These are phyloP conservation scores for Xylariomycetidae sp. DNA, from an alignment of 2,329 filamentous ascomycete genomes.

Conservation along the genomic window DNA sequence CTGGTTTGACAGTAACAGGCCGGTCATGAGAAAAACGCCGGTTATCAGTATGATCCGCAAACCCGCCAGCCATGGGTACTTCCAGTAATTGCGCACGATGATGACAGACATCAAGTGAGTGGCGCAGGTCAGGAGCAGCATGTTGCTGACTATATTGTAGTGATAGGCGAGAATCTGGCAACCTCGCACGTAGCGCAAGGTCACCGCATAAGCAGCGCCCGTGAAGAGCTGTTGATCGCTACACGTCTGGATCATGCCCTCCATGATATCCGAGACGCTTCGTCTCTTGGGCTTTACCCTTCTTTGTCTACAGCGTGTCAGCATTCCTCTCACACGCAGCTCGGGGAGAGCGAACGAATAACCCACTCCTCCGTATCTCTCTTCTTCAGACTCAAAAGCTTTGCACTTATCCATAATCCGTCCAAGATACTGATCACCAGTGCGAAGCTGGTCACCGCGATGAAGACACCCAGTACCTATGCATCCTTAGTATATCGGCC, in stretches of 20 bases:
- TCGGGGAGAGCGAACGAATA: too few relatives aligned
- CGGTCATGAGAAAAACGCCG: slow-evolving; percentile 26
- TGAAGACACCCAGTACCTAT: slow-evolving; percentile 20
- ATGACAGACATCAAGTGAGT: slow-evolving; percentile 32
- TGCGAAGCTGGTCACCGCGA: slow-evolving; percentile 19
- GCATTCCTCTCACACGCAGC: not conserved
- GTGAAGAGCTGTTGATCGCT: slow-evolving; percentile 35
- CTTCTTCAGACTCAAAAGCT: slow-evolving; percentile 5
- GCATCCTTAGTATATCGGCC: too few relatives aligned
- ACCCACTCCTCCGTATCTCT: slow-evolving; percentile 7
- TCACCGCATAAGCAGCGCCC: slow-evolving; percentile 30
- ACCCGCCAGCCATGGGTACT: slow-evolving; percentile 21
- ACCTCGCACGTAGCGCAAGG: slow-evolving; percentile 27
- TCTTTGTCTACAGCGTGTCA: slow-evolving; percentile 5
- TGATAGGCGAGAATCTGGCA: slow-evolving; percentile 32
- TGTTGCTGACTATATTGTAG: slow-evolving; percentile 32
- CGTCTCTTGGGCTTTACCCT: slow-evolving; percentile 1
- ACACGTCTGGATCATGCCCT: slow-evolving; percentile 27
- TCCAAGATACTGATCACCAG: slow-evolving; percentile 10
- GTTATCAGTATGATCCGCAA: slow-evolving; percentile 26
- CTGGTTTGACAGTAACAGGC: slow-evolving; percentile 28
- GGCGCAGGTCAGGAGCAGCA: slow-evolving; percentile 31
- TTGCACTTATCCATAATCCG: slow-evolving; percentile 11
- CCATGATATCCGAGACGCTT: slow-evolving; percentile 25
- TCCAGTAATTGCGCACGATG: slow-evolving; percentile 31